Evolutionary conservation across 208 protist species (phyloP), one percentile per base, ranked within the genome.

Genomic region (Wallacemonas rigidus): DNA sequence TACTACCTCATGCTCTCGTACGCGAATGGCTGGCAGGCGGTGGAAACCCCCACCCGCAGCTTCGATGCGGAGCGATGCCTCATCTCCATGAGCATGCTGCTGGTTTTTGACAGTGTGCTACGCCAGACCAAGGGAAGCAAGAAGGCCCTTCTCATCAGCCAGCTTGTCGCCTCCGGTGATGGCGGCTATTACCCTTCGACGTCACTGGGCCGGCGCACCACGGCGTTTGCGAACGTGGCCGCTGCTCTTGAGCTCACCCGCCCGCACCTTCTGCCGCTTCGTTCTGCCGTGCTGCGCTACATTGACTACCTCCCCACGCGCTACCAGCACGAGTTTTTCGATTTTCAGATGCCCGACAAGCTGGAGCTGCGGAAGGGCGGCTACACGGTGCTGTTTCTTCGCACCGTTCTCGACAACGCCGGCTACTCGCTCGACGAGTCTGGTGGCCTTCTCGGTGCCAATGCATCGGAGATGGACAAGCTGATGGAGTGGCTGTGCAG

Each of bases 21-120:
- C 54, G 77, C 74, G 2, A 92, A 89, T 48, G 87, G 85, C 9
- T 94, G 90, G 88, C 90, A 95, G 83, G 82, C 90, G 36, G 86
- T 95, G 11, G 90, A 95, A 72, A 75, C 68, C 43, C 88, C 90
- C 48, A 84, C 86, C 17, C 82, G 88, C 57, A 67, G 71, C 60
- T 88, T 81, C 72, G 88, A 94, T 67, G 63, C 82, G 12, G 88
- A 94, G 77, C 81, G 88, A 12, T 85, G 79, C 65, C 73, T 95
- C 56, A 78, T 90, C 26, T 62, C 81, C n/a, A 79, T 80, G 74
- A 71, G 56, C 14, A 88, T 95, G 76, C 84, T 91, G 43, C 58
- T 87, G 56, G 84, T 94, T 50, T 95, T 90, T 64, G 90, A 95
- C 70, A 84, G 82, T 38, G 75, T 89, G 48, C 65, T 76, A 40